These are phyloP conservation scores for Drechslerella dactyloides DNA, from an alignment of 2,329 filamentous ascomycete species.

Conservation along the genomic window DNA sequence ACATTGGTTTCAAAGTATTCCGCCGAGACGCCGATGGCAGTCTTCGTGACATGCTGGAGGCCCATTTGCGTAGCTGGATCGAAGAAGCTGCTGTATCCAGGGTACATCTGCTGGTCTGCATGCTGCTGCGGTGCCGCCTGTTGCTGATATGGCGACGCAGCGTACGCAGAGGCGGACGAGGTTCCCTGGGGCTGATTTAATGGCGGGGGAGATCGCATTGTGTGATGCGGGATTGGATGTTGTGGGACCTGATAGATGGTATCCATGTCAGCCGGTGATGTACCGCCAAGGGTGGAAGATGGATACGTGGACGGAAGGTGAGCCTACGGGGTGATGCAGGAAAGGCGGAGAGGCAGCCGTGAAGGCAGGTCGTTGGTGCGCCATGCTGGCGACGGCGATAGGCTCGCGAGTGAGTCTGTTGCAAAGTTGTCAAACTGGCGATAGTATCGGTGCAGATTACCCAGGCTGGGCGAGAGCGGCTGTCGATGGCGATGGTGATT, in stretches of 20 bases:
- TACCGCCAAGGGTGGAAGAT: constrained; percentile 62
- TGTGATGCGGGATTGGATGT: constrained; percentile 96
- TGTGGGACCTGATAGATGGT: constrained; percentile 67
- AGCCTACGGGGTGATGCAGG: constrained; percentile 54
- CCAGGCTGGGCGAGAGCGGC: neutral
- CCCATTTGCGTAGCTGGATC: constrained; percentile 95
- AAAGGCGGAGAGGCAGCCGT: constrained; percentile 53
- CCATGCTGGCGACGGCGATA: constrained; percentile 27
- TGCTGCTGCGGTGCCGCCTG: constrained; percentile 66
- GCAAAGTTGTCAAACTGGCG: neutral
- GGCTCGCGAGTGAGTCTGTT: neutral
- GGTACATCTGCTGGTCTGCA: constrained; percentile 64
- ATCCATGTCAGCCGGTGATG: neutral
- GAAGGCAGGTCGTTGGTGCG: constrained; percentile 53
- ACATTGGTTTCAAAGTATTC: constrained; percentile 97
- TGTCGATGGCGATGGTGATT: neutral
- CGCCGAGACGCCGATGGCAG: constrained; percentile 86
- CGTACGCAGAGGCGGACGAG: constrained; percentile 65
- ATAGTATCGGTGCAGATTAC: neutral
- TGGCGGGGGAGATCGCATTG: constrained; percentile 90
- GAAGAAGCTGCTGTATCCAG: constrained; percentile 88
- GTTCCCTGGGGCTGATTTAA: constrained; percentile 27
- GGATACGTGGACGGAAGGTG: neutral
- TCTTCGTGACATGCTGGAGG: constrained; percentile 84
- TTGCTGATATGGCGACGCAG: constrained; percentile 68